Evolutionary conservation across 495 filamentous ascomycete species (phyloP).

Genomic region (Apiosordaria backusii): DNA sequence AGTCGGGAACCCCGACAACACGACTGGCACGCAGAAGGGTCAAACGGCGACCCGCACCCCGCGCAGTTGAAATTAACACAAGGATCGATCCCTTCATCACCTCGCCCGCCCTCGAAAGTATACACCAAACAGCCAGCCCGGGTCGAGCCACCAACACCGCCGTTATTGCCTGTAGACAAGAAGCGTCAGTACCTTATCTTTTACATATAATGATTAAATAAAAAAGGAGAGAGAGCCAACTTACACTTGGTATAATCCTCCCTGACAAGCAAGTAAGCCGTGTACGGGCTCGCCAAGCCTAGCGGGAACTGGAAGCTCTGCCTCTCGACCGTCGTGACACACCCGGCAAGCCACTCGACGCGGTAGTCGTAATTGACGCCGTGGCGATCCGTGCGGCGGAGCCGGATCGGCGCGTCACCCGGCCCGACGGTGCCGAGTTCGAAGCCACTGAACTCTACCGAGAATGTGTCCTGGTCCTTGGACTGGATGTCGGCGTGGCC

Average conservation of each 20-base stretch:
- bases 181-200: not conserved
- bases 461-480: too few relatives aligned
- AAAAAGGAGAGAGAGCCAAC: too few relatives aligned
- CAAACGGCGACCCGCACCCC: conserved; percentile 5
- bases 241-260: conserved; percentile 16
- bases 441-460: too few relatives aligned
- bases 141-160: conserved; percentile 10
- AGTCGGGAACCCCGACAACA: not conserved
- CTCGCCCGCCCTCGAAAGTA: conserved; percentile 13
- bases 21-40: not conserved
- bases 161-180: conserved; percentile 13
- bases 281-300: not conserved
- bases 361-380: conserved; percentile 15
- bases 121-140: conserved; percentile 10
- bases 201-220: too few relatives aligned
- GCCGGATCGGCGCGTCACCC: conserved; percentile 4
- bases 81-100: not conserved
- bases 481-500: too few relatives aligned
- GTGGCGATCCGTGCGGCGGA: conserved; percentile 4
- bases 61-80: conserved; percentile 1
- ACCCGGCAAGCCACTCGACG: conserved; percentile 13
- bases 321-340: conserved; percentile 8
- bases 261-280: conserved; percentile 14
- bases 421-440: conserved; percentile 9
- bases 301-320: conserved; percentile 15